Conservation (phyloP, 2,329 filamentous ascomycete species). For the Chalaropsis thielavioides region DNA sequence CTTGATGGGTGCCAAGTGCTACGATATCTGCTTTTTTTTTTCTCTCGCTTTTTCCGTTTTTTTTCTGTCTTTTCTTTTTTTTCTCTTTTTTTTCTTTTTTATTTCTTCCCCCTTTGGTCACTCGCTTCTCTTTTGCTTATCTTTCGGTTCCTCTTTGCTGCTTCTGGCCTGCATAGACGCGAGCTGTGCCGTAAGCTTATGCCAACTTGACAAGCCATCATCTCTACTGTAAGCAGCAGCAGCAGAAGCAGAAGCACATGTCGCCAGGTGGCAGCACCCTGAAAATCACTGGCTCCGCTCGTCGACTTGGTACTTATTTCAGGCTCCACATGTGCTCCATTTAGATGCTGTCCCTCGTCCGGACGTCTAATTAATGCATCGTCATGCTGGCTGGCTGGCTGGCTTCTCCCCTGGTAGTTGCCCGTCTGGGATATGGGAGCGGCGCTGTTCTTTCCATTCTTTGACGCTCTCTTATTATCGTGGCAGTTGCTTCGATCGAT, state of each 20-base stretch:
- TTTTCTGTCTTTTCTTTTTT: too few species aligned
- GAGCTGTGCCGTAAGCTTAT: constrained; percentile 3
- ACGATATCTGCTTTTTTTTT: too few species aligned
- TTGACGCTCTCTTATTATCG: background rate
- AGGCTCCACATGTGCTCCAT: background rate
- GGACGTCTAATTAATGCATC: background rate
- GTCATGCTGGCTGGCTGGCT: background rate
- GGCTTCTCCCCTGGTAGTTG: background rate
- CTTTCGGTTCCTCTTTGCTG: background rate
- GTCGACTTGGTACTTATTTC: background rate
- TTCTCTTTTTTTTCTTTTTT: too few species aligned
- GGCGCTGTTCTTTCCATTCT: background rate
- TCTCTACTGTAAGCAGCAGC: too few species aligned
- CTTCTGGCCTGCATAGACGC: background rate
- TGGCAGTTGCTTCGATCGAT: background rate
- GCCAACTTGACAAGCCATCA: constrained; percentile 1
- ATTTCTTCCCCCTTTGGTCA: too few species aligned
- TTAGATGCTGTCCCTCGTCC: background rate
- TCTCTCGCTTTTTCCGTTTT: too few species aligned
- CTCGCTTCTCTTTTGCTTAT: background rate
- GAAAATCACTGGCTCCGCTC: background rate
- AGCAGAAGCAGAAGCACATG: too few species aligned
- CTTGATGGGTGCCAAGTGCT: too few species aligned
- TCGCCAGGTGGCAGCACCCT: background rate
- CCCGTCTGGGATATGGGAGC: background rate